These are phyloP conservation scores for Poa annua DNA, from an alignment of 176 grass and related monocot genomes.

Conservation along the genomic window DNA sequence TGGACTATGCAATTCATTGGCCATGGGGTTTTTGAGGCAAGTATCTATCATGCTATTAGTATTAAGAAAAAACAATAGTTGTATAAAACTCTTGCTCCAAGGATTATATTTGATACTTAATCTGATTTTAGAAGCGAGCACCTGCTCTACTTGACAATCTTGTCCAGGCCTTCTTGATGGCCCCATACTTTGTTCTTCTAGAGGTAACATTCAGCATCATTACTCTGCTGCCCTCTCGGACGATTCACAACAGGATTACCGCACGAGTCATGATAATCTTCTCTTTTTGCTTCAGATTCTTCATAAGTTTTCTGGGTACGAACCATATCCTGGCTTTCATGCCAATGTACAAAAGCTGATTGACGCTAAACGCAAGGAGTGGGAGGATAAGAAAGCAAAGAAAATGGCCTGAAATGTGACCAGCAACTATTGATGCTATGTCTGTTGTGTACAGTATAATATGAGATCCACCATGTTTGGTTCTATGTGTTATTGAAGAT, in stretches of 20 bases:
- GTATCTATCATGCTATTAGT: constrained; percentile 15
- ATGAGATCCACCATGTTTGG: not conserved
- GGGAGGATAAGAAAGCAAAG: constrained; percentile 69
- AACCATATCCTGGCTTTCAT: constrained; percentile 92
- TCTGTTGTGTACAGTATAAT: constrained; percentile 8
- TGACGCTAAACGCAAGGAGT: constrained; percentile 64
- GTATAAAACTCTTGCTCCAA: not conserved
- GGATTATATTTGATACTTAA: constrained; percentile 9
- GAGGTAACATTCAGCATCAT: constrained; percentile 59
- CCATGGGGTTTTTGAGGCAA: constrained; percentile 95
- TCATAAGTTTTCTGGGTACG: constrained; percentile 65
- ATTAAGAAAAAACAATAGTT: not conserved
- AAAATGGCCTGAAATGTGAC: constrained; percentile 55
- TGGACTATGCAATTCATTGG: constrained; percentile 91
- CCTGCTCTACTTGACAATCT: constrained; percentile 93
- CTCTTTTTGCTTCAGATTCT: constrained; percentile 53
- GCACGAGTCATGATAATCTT: not conserved
- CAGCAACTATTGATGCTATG: not conserved
- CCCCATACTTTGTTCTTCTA: constrained; percentile 91
- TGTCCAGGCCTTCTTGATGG: constrained; percentile 91
- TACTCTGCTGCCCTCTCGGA: not conserved
- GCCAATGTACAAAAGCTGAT: constrained; percentile 66
- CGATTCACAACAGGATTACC: not conserved
- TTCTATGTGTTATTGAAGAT: constrained; percentile 1
- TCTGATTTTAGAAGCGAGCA: constrained; percentile 65